Percentiles rank a stretch among this genome's conserved stretches.
Evolutionary conservation across 2,329 filamentous ascomycete species (phyloP).

Genomic region (Aspergillus ochraceus): DNA sequence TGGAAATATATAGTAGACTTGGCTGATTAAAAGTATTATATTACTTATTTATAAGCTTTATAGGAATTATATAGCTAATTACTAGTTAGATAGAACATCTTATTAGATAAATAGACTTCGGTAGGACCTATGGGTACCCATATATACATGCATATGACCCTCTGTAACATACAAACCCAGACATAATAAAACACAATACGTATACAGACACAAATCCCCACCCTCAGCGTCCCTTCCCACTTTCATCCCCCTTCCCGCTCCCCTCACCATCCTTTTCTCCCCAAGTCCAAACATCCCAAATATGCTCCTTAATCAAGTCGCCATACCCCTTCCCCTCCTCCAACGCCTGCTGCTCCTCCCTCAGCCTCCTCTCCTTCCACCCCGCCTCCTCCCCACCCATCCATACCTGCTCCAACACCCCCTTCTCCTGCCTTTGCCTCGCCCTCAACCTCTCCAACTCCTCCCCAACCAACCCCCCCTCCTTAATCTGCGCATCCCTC

Average conservation of each 20-base stretch:
- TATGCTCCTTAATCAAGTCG: constrained; percentile 47
- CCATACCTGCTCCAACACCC: constrained; percentile 34
- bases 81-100: too few relatives aligned
- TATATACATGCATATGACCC: too few relatives aligned
- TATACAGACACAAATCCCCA: too few relatives aligned
- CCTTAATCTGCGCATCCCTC: constrained; percentile 26
- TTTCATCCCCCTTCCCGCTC: constrained; percentile 5
- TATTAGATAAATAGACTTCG: too few relatives aligned
- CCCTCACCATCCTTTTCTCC: constrained; percentile 24
- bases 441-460: constrained; percentile 37
- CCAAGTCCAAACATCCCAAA: constrained; percentile 49
- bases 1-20: too few relatives aligned
- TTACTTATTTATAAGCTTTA: too few relatives aligned
- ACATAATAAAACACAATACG: too few relatives aligned
- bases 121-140: too few relatives aligned
- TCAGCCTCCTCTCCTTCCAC: constrained; percentile 44
- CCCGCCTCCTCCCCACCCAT: constrained; percentile 44
- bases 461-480: constrained; percentile 21
- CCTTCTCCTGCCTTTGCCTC: constrained; percentile 29
- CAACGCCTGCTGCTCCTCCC: constrained; percentile 45
- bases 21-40: too few relatives aligned
- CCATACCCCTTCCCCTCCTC: constrained; percentile 46
- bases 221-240: neutral
- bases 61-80: too few relatives aligned
- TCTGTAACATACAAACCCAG: too few relatives aligned